Evolutionary conservation across 768 basidiomycete species (phyloP).

Genomic region (Auricularia auricula-judae): DNA sequence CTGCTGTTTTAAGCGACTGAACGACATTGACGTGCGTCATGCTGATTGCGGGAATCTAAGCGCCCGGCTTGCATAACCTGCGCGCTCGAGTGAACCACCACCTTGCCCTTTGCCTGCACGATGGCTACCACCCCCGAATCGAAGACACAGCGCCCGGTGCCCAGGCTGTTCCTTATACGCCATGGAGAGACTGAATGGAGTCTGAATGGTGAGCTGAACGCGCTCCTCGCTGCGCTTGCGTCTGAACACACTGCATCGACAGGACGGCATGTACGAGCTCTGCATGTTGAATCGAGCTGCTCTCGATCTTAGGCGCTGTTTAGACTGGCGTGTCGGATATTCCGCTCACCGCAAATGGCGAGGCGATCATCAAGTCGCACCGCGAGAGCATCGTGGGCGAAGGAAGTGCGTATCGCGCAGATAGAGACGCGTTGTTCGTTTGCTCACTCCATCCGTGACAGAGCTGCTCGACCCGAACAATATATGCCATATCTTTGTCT

Average conservation of each 20-base stretch:
- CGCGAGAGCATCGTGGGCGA: slow-evolving; percentile 62
- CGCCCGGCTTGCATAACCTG: not conserved
- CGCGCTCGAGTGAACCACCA: not conserved
- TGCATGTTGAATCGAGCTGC: slow-evolving; percentile 4
- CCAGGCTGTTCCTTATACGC: slow-evolving; percentile 68
- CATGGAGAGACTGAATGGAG: slow-evolving; percentile 36
- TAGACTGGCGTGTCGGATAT: slow-evolving; percentile 87
- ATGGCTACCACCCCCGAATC: not conserved
- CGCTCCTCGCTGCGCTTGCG: not conserved
- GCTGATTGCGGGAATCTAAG: not conserved
- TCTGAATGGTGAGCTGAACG: slow-evolving; percentile 15
- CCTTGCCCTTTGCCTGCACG: not conserved
- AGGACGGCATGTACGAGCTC: slow-evolving; percentile 13
- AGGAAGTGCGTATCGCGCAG: slow-evolving; percentile 44
- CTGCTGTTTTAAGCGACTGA: too few species aligned
- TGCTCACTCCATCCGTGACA: slow-evolving; percentile 15
- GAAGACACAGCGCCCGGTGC: slow-evolving; percentile 35
- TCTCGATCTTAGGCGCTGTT: slow-evolving; percentile 34
- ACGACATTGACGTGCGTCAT: too few species aligned
- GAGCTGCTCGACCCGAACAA: slow-evolving; percentile 72
- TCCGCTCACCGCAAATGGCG: slow-evolving; percentile 69
- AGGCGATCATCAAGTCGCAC: slow-evolving; percentile 53
- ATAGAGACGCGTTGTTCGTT: too few species aligned
- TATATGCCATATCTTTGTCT: slow-evolving; percentile 64
- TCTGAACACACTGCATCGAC: slow-evolving; percentile 1